Evolutionary conservation across 148 eudicot genomes (phyloP).

Genomic region (Chenopodium suecicum): DNA sequence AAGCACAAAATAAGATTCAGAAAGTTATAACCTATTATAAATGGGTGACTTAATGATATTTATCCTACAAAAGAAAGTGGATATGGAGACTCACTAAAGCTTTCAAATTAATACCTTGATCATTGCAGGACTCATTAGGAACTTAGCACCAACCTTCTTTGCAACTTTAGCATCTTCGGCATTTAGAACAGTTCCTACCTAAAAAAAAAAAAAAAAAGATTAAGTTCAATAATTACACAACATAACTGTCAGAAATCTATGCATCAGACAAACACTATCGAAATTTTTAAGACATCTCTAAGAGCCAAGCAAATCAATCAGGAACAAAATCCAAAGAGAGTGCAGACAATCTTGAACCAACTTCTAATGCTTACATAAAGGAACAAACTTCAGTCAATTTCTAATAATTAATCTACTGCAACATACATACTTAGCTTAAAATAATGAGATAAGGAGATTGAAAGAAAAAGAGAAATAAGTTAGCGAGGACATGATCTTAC

Average conservation of each 20-base stretch:
- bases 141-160: conserved; percentile 65
- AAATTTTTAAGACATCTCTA: not conserved
- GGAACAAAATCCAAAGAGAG: not conserved
- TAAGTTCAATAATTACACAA: not conserved
- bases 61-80: not conserved
- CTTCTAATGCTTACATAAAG: not conserved
- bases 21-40: not conserved
- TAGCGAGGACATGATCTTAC: conserved; percentile 33
- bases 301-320: not conserved
- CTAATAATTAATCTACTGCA: not conserved
- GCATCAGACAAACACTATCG: not conserved
- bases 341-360: not conserved
- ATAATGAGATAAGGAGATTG: not conserved
- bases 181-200: conserved; percentile 83
- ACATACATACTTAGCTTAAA: not conserved
- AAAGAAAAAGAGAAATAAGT: not conserved
- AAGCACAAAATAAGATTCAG: not conserved
- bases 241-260: not conserved
- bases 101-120: conserved; percentile 44
- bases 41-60: not conserved
- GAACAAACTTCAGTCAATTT: too few relatives aligned
- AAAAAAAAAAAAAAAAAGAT: conserved; percentile 1
- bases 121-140: conserved; percentile 90
- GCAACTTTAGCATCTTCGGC: conserved; percentile 65
- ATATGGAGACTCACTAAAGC: not conserved